These are phyloP conservation scores for Allium sativum DNA, from an alignment of 106 monocot species.

Conservation along the genomic window DNA sequence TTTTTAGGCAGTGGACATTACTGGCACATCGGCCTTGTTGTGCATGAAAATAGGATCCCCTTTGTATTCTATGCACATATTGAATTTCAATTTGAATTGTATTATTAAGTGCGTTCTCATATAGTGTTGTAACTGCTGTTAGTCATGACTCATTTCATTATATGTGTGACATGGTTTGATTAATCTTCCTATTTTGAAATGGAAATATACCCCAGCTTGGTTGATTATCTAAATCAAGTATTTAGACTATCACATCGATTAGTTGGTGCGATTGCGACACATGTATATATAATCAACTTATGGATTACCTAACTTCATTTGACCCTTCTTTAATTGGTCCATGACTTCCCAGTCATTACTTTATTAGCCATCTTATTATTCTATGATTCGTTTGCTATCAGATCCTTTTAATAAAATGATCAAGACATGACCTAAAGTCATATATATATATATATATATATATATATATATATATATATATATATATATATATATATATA, in stretches of 20 bases:
- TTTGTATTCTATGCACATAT: background rate
- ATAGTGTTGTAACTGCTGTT: background rate
- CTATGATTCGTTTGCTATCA: background rate
- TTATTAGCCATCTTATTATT: background rate
- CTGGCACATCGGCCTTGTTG: background rate
- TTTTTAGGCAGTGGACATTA: background rate
- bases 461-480: no score
- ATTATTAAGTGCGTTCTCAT: no score
- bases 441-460: background rate
- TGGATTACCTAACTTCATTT: slow-evolving; percentile 8
- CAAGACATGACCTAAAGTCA: background rate
- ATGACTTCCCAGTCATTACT: background rate
- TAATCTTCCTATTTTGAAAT: background rate
- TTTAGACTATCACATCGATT: slow-evolving; percentile 3
- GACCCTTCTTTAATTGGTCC: background rate
- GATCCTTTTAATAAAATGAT: background rate
- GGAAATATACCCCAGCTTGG: background rate
- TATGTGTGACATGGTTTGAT: background rate
- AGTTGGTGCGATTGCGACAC: slow-evolving; percentile 1
- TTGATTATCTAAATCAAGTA: slow-evolving; percentile 4
- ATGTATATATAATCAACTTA: background rate
- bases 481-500: background rate
- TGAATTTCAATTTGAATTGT: background rate
- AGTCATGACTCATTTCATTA: background rate
- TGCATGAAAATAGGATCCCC: background rate